A percentile compares a stretch with the other conserved stretches of the same genome.
These are phyloP conservation scores for Solanum hybrid DNA, from an alignment of 305 asterid species.

Conservation along the genomic window DNA sequence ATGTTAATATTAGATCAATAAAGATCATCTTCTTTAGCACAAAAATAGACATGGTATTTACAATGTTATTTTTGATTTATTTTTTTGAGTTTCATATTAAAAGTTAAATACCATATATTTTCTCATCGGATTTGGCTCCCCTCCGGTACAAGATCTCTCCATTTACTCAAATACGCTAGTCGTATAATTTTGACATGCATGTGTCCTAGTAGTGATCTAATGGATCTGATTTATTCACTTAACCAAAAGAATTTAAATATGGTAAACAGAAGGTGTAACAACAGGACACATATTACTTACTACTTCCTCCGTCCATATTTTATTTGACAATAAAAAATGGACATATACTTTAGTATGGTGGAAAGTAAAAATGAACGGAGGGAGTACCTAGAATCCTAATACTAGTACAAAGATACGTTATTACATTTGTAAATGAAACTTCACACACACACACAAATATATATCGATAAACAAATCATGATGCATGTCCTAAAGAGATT, in stretches of 20 bases:
- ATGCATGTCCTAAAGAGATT: background rate
- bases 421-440: background rate
- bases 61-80: background rate
- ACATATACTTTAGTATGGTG: no score
- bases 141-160: background rate
- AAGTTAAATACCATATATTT: no score
- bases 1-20: background rate
- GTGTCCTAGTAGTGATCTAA: no score
- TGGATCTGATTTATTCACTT: no score
- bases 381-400: background rate
- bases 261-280: background rate
- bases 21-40: background rate
- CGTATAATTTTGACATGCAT: background rate
- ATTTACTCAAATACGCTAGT: no score
- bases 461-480: background rate
- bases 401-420: background rate
- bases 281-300: background rate
- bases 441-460: background rate
- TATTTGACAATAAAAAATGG: background rate
- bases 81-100: no score
- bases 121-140: background rate
- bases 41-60: background rate
- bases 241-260: background rate
- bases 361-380: background rate
- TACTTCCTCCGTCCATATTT: background rate